Conservation (phyloP, 1,284 basidiomycete genomes). For the Termitomyces sp. region DNA sequence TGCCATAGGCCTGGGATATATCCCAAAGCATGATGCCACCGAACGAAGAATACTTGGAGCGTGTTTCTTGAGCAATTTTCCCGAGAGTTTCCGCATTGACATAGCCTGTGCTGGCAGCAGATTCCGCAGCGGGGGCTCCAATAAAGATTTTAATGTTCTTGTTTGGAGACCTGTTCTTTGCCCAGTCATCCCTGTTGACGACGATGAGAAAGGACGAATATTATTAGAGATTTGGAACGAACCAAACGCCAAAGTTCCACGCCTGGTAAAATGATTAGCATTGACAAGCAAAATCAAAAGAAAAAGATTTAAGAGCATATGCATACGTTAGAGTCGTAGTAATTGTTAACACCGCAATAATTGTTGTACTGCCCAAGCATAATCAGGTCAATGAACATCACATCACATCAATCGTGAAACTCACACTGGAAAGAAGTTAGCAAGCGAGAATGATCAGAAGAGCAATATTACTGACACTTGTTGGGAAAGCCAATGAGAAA, state of each 20-base stretch:
- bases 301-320: neutral
- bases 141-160: slow-evolving; percentile 57
- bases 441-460: neutral
- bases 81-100: slow-evolving; percentile 42
- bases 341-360: slow-evolving; percentile 41
- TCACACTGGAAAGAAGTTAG: slow-evolving; percentile 11
- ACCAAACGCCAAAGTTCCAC: slow-evolving; percentile 52
- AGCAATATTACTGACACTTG: slow-evolving; percentile 4
- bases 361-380: slow-evolving; percentile 39
- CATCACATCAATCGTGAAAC: neutral
- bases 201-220: neutral
- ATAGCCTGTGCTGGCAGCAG: slow-evolving; percentile 48
- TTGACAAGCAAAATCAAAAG: neutral
- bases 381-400: slow-evolving; percentile 1
- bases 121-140: slow-evolving; percentile 49
- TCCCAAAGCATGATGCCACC: slow-evolving; percentile 70
- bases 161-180: slow-evolving; percentile 53
- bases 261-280: slow-evolving; percentile 22
- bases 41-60: slow-evolving; percentile 52
- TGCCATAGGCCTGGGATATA: slow-evolving; percentile 54
- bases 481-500: neutral
- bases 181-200: slow-evolving; percentile 54
- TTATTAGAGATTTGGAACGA: neutral
- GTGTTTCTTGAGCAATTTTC: slow-evolving; percentile 38
- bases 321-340: slow-evolving; percentile 34